Percentiles rank a stretch among this genome's conserved stretches.
These are phyloP conservation scores for Dactylorhiza incarnata DNA, from an alignment of 106 monocot genomes.

Conservation along the genomic window DNA sequence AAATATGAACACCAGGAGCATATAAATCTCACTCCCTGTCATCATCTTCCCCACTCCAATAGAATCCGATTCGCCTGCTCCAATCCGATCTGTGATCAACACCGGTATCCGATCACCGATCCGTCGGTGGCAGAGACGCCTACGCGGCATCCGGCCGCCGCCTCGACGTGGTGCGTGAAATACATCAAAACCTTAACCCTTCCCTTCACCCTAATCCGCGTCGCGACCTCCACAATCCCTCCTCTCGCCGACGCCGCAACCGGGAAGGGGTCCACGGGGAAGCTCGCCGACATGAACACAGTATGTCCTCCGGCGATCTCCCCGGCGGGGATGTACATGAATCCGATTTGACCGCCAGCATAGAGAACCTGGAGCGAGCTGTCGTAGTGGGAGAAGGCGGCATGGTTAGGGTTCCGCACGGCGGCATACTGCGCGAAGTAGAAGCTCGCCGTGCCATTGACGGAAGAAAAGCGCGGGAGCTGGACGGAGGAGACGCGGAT, in stretches of 20 bases:
- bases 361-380: slow-evolving; percentile 25
- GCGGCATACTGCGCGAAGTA: slow-evolving; percentile 21
- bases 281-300: slow-evolving; percentile 50
- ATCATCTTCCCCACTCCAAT: not conserved
- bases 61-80: not conserved
- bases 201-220: slow-evolving; percentile 38
- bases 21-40: not conserved
- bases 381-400: slow-evolving; percentile 24
- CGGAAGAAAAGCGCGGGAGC: slow-evolving; percentile 25
- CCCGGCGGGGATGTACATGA: slow-evolving; percentile 36
- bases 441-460: slow-evolving; percentile 29
- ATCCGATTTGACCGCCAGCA: slow-evolving; percentile 24
- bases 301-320: slow-evolving; percentile 25
- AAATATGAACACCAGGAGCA: not conserved
- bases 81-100: slow-evolving; percentile 15
- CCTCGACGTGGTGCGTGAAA: slow-evolving; percentile 49
- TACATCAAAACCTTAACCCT: slow-evolving; percentile 37
- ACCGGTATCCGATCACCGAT: slow-evolving; percentile 31
- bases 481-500: slow-evolving; percentile 12
- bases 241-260: slow-evolving; percentile 5
- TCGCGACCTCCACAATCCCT: slow-evolving; percentile 32
- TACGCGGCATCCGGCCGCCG: slow-evolving; percentile 21
- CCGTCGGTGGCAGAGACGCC: slow-evolving; percentile 32
- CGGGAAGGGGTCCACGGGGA: slow-evolving; percentile 34
- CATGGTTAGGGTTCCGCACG: slow-evolving; percentile 25